Base-by-base conservation (phyloP, 768 basidiomycete genomes). In the Trametes cubensis region DNA sequence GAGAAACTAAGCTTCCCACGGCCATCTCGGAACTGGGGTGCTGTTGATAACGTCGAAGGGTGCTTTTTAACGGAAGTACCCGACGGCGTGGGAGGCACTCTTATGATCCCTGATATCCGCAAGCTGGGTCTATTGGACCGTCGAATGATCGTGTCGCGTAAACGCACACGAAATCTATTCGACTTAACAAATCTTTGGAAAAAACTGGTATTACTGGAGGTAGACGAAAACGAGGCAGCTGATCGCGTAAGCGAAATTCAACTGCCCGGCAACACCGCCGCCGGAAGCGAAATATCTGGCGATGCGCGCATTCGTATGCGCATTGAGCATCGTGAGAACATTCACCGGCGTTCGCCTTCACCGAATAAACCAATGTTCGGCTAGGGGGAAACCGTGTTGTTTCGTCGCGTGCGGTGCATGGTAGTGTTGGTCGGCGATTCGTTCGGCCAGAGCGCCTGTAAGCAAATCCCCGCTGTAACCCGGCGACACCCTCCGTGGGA, bases 101-200 rank as follows among this genome's bases (percentile, higher is more conserved):
- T 54, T 3, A 0, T 6, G 39, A 42, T 54, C 13, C 53, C 53
- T 1, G 53, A 54, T 17, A 13, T 54, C 20, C 53, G 53, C 1
- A 54, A 54, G 42, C 41, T 54, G 25, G 21, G 21, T 54, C 41
- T 54, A 3, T 17, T 54, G 14, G 42, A 54, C 26, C 53, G 53
- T 25, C 53, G 53, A 42, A 23, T 54, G 20, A 54, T 54, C 26
- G 40, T 54, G 38, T 17, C n/a, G 4, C 53, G 51, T 11, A 52
- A 52, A 52, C 51, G 51, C 34, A 38, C 34, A 18, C 13, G n/a
- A 2, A 52, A 52, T 39, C 38, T 52, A 20, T 52, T 52, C 34
- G 51, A 52, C 20, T 20, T 52, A 15, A 52, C 51, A 17, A 52
- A 52, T 52, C 51, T 52, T 40, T 52, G 51, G 51, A 52, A 52